Evolutionary conservation across 345 rosid species (phyloP), one percentile per base, ranked within the genome.

Genomic region (Kernera saxatilis): DNA sequence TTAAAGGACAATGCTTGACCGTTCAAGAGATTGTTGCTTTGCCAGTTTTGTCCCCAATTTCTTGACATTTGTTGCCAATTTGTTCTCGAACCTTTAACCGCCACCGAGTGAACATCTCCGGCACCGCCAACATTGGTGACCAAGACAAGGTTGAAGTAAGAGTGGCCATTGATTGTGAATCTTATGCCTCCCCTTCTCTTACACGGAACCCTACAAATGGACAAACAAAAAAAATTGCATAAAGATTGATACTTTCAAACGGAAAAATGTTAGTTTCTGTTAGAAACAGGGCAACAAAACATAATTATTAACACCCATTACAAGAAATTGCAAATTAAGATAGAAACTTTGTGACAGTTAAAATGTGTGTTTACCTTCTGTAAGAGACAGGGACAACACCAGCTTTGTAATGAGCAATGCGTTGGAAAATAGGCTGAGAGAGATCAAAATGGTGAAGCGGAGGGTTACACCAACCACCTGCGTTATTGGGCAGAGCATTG

Each of bases 1-100:
- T 59, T 81, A 21, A 84, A 86, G 25, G 86, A 84, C 30, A 84
- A 77, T 69, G 80, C 80, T 61, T 86, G 88, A 37, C 86, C 85
- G 1, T 81, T 61, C 0, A 86, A 64, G 3, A 77, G 73, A 36
- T 27, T 30, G 71, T 86, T 84, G 78, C 79, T 81, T 69, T 86
- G 88, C 88, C 87, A 84, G 49, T 86, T 86, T n/a, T 86, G 88
- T 0, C 85, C 90, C 86, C 88, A 86, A 36, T 84, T 86, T 17
- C 87, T 74, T 39, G 86, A 82, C 86, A 86, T 77, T 52, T 78
- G 73, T 48, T 78, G 81, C 89, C 91, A 87, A 0, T 52, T 72
- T 0, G 80, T 83, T 66, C 80, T 83, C 0, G 84, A 80, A 5
- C 91, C 91, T 75, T 80, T 87, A 18, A 87, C 69, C 8, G 82